phyloP scores from a whole-genome alignment of 306 rosid genomes.

The Alnus glutinosa region DNA sequence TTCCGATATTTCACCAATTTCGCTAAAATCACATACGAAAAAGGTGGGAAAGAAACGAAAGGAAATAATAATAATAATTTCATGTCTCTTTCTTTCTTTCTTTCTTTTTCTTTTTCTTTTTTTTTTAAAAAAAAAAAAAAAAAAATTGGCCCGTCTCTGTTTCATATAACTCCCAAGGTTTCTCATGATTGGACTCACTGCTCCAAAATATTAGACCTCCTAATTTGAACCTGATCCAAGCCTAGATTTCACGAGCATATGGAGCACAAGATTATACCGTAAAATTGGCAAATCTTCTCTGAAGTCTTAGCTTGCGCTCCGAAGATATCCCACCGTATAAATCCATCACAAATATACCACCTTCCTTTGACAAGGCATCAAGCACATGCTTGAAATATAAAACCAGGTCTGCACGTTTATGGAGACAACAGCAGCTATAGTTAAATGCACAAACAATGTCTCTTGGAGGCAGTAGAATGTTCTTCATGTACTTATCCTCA shows the following conservation, averaged over 20 bases:
- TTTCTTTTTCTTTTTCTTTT: too few species aligned
- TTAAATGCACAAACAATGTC: slow-evolving; percentile 91
- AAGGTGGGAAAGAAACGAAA: neutral
- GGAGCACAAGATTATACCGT: slow-evolving; percentile 53
- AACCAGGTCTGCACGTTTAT: slow-evolving; percentile 74
- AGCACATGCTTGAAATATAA: slow-evolving; percentile 76
- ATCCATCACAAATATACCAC: slow-evolving; percentile 95
- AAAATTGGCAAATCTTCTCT: slow-evolving; percentile 79
- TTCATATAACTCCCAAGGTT: neutral
- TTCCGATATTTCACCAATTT: slow-evolving; percentile 5
- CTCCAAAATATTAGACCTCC: neutral
- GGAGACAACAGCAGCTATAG: slow-evolving; percentile 96
- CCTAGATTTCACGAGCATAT: neutral
- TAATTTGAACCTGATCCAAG: neutral
- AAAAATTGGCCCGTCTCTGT: neutral
- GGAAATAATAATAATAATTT: neutral
- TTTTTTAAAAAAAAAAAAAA: too few species aligned
- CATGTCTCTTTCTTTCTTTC: neutral
- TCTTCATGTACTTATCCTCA: slow-evolving; percentile 39
- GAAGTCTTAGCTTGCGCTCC: slow-evolving; percentile 75
- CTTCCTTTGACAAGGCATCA: slow-evolving; percentile 62
- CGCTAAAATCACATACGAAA: neutral
- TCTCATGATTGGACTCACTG: neutral
- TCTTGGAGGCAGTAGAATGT: slow-evolving; percentile 50
- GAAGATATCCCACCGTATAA: slow-evolving; percentile 92